These are phyloP conservation scores for Lentinula sp. DNA, from an alignment of 768 basidiomycete genomes.

Conservation along the genomic window DNA sequence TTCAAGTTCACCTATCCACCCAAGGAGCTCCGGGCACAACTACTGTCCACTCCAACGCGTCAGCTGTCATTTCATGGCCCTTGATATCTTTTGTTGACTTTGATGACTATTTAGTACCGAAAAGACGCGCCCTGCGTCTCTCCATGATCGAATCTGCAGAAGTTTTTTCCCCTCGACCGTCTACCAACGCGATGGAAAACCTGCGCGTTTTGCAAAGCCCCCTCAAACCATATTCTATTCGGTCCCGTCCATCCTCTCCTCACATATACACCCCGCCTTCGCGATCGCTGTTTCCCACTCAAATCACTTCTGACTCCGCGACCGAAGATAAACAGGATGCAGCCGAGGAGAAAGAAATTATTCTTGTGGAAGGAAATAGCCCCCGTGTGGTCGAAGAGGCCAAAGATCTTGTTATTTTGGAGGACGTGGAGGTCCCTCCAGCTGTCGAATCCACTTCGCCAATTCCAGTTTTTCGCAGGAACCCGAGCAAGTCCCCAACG, in stretches of 20 bases:
- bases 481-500: conserved; percentile 11
- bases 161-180: conserved; percentile 65
- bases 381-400: conserved; percentile 69
- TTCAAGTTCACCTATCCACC: conserved; percentile 76
- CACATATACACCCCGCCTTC: conserved; percentile 3
- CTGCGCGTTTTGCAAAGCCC: conserved; percentile 59
- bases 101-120: conserved; percentile 17
- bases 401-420: conserved; percentile 64
- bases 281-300: neutral
- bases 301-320: neutral
- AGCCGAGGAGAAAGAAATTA: conserved; percentile 41
- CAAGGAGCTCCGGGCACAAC: conserved; percentile 54
- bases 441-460: conserved; percentile 7
- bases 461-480: conserved; percentile 10
- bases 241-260: neutral
- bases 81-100: neutral
- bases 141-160: conserved; percentile 74
- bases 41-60: conserved; percentile 47
- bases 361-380: conserved; percentile 60
- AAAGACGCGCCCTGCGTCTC: conserved; percentile 50
- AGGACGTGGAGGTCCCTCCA: conserved; percentile 43
- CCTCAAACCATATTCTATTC: conserved; percentile 22
- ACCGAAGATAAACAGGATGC: conserved; percentile 18
- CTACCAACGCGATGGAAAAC: conserved; percentile 54
- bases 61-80: conserved; percentile 16